These are phyloP conservation scores for Candida pseudoglaebosa DNA, from an alignment of 805 yeast genomes.

Conservation along the genomic window DNA sequence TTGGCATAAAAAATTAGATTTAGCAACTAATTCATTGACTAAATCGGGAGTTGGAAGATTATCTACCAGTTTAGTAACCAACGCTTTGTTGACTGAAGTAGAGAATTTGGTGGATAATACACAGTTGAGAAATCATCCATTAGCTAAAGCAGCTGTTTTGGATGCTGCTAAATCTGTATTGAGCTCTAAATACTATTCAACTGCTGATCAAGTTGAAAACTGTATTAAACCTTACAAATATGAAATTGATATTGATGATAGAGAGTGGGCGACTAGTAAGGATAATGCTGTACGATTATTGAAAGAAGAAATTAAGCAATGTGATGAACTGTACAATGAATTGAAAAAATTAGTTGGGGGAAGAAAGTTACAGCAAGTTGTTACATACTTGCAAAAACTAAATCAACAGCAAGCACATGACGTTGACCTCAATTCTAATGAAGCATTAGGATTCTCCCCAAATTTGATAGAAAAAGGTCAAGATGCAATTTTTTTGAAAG, in stretches of 20 bases:
- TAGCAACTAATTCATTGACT: constrained; percentile 73
- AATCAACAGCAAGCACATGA: constrained; percentile 31
- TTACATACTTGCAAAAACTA: constrained; percentile 61
- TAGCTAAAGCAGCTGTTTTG: constrained; percentile 73
- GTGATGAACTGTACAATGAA: constrained; percentile 56
- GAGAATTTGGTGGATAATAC: constrained; percentile 70
- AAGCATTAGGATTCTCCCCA: constrained; percentile 80
- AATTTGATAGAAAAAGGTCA: constrained; percentile 73
- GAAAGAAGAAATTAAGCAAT: constrained; percentile 82
- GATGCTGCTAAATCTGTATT: constrained; percentile 84
- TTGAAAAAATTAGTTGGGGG: constrained; percentile 76
- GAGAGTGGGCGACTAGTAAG: constrained; percentile 84
- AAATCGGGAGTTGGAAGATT: constrained; percentile 92
- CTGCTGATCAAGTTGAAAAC: constrained; percentile 98
- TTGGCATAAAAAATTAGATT: constrained; percentile 86
- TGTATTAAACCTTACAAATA: constrained; percentile 97
- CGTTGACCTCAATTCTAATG: constrained; percentile 47
- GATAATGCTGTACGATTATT: constrained; percentile 71
- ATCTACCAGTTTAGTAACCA: constrained; percentile 78
- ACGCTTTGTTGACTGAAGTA: constrained; percentile 74
- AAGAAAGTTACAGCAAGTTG: constrained; percentile 76
- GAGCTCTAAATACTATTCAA: constrained; percentile 73
- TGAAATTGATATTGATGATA: constrained; percentile 92
- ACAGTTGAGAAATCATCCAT: constrained; percentile 78
- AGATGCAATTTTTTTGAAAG: constrained; percentile 75